Evolutionary conservation across 2,329 filamentous ascomycete genomes (phyloP).

Genomic region (Apiospora rasikravindrae): DNA sequence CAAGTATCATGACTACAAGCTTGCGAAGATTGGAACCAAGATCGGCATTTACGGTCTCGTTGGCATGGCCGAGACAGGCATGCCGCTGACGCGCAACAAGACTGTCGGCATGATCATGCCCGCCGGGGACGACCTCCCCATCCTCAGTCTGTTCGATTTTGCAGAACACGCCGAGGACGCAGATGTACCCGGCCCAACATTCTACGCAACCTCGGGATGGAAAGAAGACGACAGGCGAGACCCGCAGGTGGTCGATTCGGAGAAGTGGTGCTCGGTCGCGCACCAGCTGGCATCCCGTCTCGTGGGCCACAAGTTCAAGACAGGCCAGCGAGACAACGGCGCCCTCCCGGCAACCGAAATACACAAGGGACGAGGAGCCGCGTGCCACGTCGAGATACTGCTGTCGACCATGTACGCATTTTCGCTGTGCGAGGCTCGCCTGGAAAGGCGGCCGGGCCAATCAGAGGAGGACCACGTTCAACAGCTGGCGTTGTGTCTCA

Average conservation of each 20-base stretch:
- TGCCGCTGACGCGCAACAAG: neutral
- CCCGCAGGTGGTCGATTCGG: neutral
- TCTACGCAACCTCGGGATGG: neutral
- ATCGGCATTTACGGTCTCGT: neutral
- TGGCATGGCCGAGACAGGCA: neutral
- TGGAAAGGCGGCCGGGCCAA: neutral
- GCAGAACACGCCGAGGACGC: neutral
- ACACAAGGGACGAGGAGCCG: neutral
- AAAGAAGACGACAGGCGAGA: neutral
- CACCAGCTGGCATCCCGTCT: neutral
- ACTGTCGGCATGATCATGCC: conserved; percentile 11
- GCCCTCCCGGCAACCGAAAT: neutral
- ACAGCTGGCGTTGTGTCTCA: neutral
- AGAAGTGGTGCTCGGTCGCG: neutral
- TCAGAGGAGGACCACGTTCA: neutral
- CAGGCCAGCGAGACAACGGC: neutral
- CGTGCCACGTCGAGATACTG: neutral
- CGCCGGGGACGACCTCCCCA: neutral
- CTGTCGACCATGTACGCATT: neutral
- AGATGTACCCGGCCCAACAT: neutral
- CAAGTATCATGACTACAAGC: neutral
- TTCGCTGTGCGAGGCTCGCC: neutral
- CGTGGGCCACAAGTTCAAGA: neutral
- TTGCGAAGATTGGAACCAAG: neutral
- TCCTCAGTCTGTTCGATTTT: neutral